Evolutionary conservation across 1,284 basidiomycete genomes (phyloP), one percentile per base, ranked within the genome.

Genomic region (Microbotryomycetes sp.): DNA sequence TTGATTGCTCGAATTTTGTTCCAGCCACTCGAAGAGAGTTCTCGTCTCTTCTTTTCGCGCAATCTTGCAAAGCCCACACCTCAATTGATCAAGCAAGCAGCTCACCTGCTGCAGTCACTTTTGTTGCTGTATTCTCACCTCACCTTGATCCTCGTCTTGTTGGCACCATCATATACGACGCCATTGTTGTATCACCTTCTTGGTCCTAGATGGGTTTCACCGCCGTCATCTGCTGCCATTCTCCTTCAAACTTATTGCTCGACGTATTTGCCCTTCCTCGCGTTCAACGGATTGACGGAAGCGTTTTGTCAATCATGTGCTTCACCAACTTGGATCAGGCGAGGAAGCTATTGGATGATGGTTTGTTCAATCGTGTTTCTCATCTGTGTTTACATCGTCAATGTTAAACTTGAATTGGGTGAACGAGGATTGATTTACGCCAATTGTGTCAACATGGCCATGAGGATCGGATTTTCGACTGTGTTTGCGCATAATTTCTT

Each of bases 1-100:
- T 81, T 97, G 15, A 79, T 94, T 32, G 92, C 92, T 6, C 85
- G 92, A 15, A 88, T 96, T 68, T 74, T 93, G 36, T 92, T 97
- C 72, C 92, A 94, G 70, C 92, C 92, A 0, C 82, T 94, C 28
- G 93, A 97, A 76, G 92, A 97, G 74, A 87, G 88, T 0, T 83
- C 87, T 4, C 84, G 92, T 1, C 80, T 94, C 1, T 90, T 87
- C 75, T 96, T 93, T 75, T 91, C 91, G 60, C 51, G 53, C 49
- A 63, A 15, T 30, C 54, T 23, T 64, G 1, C 48, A 68, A 7
- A n/a, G 58, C 23, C 47, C 64, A 50, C 47, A 29, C 30, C 60
- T 36, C 22, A 53, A 6, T 30, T 30, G 23, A 28, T 55, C 45
- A 25, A 55, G 22, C 19, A 36, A 12, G 56, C 58, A 49, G 29